phyloP scores from a whole-genome alignment of 83 land plant species.

The Thuja plicata region DNA sequence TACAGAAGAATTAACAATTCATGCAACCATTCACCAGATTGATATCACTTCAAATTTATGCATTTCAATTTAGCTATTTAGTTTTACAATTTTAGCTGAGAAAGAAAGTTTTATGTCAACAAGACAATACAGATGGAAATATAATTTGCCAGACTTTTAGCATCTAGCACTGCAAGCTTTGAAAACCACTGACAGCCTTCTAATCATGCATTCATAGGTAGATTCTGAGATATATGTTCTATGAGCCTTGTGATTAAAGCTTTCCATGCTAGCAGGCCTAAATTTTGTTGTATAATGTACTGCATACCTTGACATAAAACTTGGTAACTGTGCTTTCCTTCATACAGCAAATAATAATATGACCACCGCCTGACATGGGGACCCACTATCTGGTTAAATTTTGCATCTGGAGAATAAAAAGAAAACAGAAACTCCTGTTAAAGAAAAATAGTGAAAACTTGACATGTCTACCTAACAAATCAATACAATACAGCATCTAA shows the following conservation, averaged over 20 bases:
- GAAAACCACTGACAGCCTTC: background rate
- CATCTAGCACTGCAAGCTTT: background rate
- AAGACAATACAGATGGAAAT: background rate
- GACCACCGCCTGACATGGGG: constrained; percentile 45
- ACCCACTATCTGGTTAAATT: constrained; percentile 41
- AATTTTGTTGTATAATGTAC: background rate
- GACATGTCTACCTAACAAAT: background rate
- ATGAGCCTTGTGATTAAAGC: background rate
- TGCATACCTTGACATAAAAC: constrained; percentile 25
- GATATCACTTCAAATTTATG: background rate
- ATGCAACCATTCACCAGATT: too few relatives aligned
- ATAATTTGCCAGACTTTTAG: background rate
- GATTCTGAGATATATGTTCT: background rate
- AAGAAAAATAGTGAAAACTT: constrained; percentile 6
- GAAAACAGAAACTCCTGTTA: background rate
- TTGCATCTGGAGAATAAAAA: constrained; percentile 15
- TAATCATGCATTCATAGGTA: background rate
- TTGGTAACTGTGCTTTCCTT: constrained; percentile 23
- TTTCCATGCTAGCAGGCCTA: background rate
- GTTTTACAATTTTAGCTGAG: background rate
- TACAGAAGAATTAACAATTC: background rate
- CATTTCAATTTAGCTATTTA: background rate
- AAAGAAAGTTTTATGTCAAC: background rate
- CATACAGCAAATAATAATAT: constrained; percentile 38
- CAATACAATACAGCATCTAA: background rate